Base-by-base conservation (phyloP, 495 filamentous ascomycete genomes). In the Hypoxylon fragiforme region DNA sequence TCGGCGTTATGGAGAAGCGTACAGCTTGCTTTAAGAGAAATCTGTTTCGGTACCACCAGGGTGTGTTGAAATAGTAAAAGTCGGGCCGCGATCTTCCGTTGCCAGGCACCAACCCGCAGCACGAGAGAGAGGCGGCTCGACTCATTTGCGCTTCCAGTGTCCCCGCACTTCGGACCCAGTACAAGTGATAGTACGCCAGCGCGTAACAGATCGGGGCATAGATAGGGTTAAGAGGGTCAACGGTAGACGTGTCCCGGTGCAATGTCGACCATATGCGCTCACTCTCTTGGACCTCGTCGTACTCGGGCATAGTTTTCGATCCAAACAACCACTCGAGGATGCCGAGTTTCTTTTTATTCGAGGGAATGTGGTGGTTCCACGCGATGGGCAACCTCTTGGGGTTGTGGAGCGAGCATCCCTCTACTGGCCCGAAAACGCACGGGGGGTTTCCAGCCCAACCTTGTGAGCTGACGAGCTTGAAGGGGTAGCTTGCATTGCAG, bases 391-490 rank as follows among this genome's bases (percentile, higher is more conserved):
- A 14, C 16, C 44, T 47, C n/a, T 39, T 14, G 2, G 63, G 65
- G 43, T 68, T 68, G 45, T 70, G 67, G 13, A 14, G 40, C 13
- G 44, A 50, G 57, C 65, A 70, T 24, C 67, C 67, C 52, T 63
- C 60, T 3, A 18, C 40, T 12, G 60, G 58, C 12, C 50, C 60
- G 53, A 57, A 38, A 19, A 68, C 65, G 34, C 68, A 68, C 2
- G 68, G 68, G 19, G 50, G 61, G 37, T 68, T 66, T 13, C 63
- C 68, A 31, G 65, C 38, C 65, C 68, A 68, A 2, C 46, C 41
- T 20, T 15, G 3, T 8, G 35, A 44, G 15, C 54, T 15, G 53
- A 54, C 50, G 14, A 41, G 31, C n/a, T 46, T 50, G 41, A 51
- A 51, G 15, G 47, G 36, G 15, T 35, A 51, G 4, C 36, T 21